Conservation (phyloP, 805 yeast genomes). For the Ogataea parapolymorpha region DNA sequence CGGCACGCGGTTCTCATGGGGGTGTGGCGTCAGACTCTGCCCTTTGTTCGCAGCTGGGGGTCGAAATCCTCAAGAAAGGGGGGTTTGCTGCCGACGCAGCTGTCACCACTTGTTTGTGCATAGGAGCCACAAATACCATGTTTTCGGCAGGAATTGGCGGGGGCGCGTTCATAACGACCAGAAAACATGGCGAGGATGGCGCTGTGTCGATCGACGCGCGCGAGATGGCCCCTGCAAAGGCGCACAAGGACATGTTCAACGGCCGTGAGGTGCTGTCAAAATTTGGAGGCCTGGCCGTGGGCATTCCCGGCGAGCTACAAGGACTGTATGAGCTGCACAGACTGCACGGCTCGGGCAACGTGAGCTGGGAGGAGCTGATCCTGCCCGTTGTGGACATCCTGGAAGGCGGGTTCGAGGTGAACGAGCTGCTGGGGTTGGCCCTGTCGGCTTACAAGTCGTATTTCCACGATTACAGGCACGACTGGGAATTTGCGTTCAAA, state of each 20-base stretch:
- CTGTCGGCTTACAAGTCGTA: constrained; percentile 37
- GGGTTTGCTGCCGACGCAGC: constrained; percentile 96
- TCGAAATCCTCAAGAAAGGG: constrained; percentile 46
- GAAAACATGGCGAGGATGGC: constrained; percentile 37
- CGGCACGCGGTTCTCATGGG: constrained; percentile 43
- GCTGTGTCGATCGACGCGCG: constrained; percentile 76
- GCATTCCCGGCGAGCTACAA: constrained; percentile 85
- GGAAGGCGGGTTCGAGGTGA: constrained; percentile 59
- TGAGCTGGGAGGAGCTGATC: constrained; percentile 70
- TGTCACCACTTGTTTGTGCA: constrained; percentile 81
- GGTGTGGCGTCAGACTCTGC: constrained; percentile 70
- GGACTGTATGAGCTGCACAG: constrained; percentile 67
- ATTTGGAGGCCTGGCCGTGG: constrained; percentile 86
- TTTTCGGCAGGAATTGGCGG: constrained; percentile 95
- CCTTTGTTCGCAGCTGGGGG: constrained; percentile 61
- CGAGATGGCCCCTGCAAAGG: constrained; percentile 73
- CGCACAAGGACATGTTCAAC: constrained; percentile 63
- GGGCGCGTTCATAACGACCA: constrained; percentile 70
- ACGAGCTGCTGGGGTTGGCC: constrained; percentile 41
- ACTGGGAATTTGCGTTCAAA: constrained; percentile 57
- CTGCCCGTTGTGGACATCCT: constrained; percentile 71
- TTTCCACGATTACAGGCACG: constrained; percentile 31
- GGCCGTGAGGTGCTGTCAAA: constrained; percentile 48
- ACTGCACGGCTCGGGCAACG: constrained; percentile 65
- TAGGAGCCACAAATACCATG: constrained; percentile 79